Evolutionary conservation across 805 yeast genomes (phyloP), one percentile per base, ranked within the genome.

Genomic region (Wickerhamomyces canadensis): DNA sequence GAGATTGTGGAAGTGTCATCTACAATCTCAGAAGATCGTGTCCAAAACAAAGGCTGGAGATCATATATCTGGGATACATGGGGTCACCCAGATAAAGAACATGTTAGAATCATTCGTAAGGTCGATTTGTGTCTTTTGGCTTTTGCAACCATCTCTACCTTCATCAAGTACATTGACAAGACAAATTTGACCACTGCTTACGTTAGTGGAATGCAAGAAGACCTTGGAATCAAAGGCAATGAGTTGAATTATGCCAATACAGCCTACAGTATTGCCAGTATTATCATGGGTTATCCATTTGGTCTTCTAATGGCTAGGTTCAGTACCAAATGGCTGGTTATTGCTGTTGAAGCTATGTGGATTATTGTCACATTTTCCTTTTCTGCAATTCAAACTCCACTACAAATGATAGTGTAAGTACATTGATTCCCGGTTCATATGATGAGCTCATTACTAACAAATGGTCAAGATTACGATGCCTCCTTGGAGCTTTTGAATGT

Each of bases 401-500:
- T 53, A 2, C 67, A 67, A 31, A 58, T 78, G 30, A 65, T 68
- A 49, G 81, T 65, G 1, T 44, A n/a, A n/a, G n/a, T n/a, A n/a
- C n/a, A n/a, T n/a, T n/a, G n/a, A n/a, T n/a, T n/a, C n/a, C n/a
- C n/a, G n/a, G n/a, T n/a, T n/a, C n/a, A n/a, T n/a, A n/a, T n/a
- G n/a, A n/a, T n/a, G n/a, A n/a, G n/a, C n/a, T n/a, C n/a, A n/a
- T n/a, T n/a, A n/a, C n/a, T n/a, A n/a, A n/a, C n/a, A n/a, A n/a
- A n/a, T n/a, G n/a, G n/a, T n/a, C n/a, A n/a, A n/a, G n/a, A n/a
- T n/a, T 71, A 22, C 52, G 85, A 24, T 75, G 75, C 46, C 60
- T 76, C 29, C 65, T 78, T 34, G 84, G 82, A 13, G 62, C 66
- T 1, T 70, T 71, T 47, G 84, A 78, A 52, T 69, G 76, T 3